Evolutionary conservation across 1,139 yeast genomes (phyloP).

Genomic region (Protomyces inundatus): DNA sequence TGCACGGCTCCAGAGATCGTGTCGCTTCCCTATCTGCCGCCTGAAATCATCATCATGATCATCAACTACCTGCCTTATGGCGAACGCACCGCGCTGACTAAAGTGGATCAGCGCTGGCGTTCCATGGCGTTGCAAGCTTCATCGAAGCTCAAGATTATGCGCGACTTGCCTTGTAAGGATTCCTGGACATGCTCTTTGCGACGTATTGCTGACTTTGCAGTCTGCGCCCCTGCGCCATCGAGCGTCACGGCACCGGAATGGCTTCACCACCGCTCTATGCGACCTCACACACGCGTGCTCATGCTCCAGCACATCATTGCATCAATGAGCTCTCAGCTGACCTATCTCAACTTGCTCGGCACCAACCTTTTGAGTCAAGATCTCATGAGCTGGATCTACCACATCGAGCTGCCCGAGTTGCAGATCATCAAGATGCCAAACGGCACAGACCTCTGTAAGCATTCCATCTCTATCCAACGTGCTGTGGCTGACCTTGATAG

Average conservation of each 20-base stretch:
- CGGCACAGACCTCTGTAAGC: not conserved
- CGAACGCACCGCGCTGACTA: conserved; percentile 9
- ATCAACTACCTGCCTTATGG: conserved; percentile 5
- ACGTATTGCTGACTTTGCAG: not conserved
- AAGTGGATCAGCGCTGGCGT: conserved; percentile 1
- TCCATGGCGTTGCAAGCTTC: conserved; percentile 1
- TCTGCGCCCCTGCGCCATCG: conserved; percentile 21
- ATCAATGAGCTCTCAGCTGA: conserved; percentile 7
- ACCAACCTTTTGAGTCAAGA: conserved; percentile 18
- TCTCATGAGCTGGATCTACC: conserved; percentile 14
- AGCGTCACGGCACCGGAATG: conserved; percentile 14
- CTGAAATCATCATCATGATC: conserved; percentile 12
- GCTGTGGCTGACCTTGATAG: conserved; percentile 4
- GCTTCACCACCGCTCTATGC: conserved; percentile 6
- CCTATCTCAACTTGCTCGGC: conserved; percentile 19
- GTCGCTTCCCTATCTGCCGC: conserved; percentile 1
- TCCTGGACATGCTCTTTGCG: not conserved
- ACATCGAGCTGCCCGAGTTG: conserved; percentile 5
- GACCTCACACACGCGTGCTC: conserved; percentile 1
- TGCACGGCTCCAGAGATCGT: not conserved
- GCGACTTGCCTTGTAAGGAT: conserved; percentile 15
- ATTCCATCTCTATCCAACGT: not conserved
- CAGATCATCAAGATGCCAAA: conserved; percentile 19
- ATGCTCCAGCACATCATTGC: conserved; percentile 2
- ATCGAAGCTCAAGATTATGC: conserved; percentile 21